These are phyloP conservation scores for Hura crepitans DNA, from an alignment of 441 rosid genomes.

Conservation along the genomic window DNA sequence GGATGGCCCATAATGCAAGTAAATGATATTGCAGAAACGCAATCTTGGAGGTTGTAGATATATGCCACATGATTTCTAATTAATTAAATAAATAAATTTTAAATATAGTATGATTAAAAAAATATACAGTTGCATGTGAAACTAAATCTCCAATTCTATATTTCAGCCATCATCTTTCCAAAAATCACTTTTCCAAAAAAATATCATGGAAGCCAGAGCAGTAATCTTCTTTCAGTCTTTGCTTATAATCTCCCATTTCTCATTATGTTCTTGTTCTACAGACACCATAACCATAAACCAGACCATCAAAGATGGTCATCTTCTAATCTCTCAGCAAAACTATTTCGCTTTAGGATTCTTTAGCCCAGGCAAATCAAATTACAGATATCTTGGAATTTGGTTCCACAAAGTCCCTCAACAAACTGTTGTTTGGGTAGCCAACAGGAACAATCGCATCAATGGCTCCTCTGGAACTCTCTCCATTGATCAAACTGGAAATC, in stretches of 20 bases:
- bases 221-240: not conserved
- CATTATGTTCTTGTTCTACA: not conserved
- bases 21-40: too few relatives aligned
- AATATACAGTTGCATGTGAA: too few relatives aligned
- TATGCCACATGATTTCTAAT: too few relatives aligned
- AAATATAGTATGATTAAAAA: too few relatives aligned
- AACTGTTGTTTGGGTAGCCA: constrained; percentile 25
- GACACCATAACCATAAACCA: constrained; percentile 12
- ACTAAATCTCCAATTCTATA: too few relatives aligned
- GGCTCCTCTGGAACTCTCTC: constrained; percentile 13
- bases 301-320: constrained; percentile 11
- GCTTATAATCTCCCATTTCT: not conserved
- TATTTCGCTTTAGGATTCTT: constrained; percentile 25
- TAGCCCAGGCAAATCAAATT: constrained; percentile 12
- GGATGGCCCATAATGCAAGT: too few relatives aligned
- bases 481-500: not conserved
- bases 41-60: too few relatives aligned
- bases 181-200: too few relatives aligned
- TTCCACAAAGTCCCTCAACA: constrained; percentile 5
- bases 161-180: too few relatives aligned
- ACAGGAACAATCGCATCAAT: constrained; percentile 18
- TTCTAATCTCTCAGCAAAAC: constrained; percentile 12
- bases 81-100: too few relatives aligned
- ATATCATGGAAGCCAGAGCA: not conserved
- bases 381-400: constrained; percentile 30